Conservation (phyloP, 345 rosid species). For the Lepidium sativum region DNA sequence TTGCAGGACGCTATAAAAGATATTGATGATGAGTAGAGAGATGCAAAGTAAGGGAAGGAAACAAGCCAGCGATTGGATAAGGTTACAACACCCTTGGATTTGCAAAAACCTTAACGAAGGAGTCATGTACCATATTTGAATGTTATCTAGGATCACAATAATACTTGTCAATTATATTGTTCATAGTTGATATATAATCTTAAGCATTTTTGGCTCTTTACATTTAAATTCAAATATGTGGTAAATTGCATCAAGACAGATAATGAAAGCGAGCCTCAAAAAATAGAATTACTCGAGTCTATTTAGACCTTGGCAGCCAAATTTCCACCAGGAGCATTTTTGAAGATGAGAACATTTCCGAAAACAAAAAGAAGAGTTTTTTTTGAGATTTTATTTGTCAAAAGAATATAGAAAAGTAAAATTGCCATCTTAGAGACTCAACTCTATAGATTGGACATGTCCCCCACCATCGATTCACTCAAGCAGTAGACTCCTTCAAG, state of each 20-base stretch:
- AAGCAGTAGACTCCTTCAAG: conserved; percentile 76
- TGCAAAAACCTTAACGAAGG: not conserved
- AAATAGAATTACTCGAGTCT: not conserved
- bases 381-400: conserved; percentile 25
- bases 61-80: not conserved
- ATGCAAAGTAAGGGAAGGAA: not conserved
- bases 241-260: not conserved
- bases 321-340: conserved; percentile 7
- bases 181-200: conserved; percentile 9
- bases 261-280: not conserved
- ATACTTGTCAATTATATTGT: not conserved
- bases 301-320: not conserved
- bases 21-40: conserved; percentile 38
- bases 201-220: not conserved
- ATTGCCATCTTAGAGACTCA: not conserved
- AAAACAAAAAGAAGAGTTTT: not conserved
- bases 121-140: not conserved
- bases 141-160: conserved; percentile 5
- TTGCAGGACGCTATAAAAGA: conserved; percentile 71
- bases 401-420: conserved; percentile 19
- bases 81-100: conserved; percentile 7
- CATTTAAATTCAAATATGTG: not conserved
- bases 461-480: not conserved
- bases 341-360: not conserved
- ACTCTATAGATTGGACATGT: not conserved